These are phyloP conservation scores for Yamadazyma triangularis DNA, from an alignment of 1,139 yeast genomes.

Conservation along the genomic window DNA sequence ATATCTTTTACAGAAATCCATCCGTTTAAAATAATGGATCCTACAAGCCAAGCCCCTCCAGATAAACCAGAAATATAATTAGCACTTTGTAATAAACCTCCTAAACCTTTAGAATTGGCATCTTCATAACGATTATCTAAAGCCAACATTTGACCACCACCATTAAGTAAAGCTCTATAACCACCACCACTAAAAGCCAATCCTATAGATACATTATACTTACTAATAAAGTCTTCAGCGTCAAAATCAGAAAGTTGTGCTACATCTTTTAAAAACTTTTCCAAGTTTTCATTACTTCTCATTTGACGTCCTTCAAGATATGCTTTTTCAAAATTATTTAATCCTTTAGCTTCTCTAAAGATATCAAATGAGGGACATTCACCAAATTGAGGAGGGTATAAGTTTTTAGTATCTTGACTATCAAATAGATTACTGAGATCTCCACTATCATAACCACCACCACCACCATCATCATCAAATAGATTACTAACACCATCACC, in stretches of 20 bases:
- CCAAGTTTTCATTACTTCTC: conserved; percentile 27
- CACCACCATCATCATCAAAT: conserved; percentile 4
- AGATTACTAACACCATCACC: no score
- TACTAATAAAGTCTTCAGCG: conserved; percentile 24
- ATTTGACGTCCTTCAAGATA: conserved; percentile 26
- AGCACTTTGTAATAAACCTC: conserved; percentile 38
- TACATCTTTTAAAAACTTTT: conserved; percentile 23
- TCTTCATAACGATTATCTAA: conserved; percentile 29
- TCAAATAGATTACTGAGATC: no score
- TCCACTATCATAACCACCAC: conserved; percentile 6
- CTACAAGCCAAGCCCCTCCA: conserved; percentile 45
- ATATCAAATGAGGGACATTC: conserved; percentile 22
- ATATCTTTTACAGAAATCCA: conserved; percentile 36
- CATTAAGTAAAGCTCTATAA: conserved; percentile 41
- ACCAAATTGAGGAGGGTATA: conserved; percentile 22
- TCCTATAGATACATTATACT: conserved; percentile 37
- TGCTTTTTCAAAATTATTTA: conserved; percentile 23
- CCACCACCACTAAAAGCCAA: conserved; percentile 46
- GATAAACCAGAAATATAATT: conserved; percentile 39
- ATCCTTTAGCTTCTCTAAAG: conserved; percentile 24
- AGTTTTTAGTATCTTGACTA: no score
- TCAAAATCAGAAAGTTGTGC: conserved; percentile 34
- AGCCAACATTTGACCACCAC: conserved; percentile 39
- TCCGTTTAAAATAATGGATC: conserved; percentile 33
- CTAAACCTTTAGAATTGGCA: conserved; percentile 26